Conservation (phyloP, 495 filamentous ascomycete genomes). For the Neurospora africana region DNA sequence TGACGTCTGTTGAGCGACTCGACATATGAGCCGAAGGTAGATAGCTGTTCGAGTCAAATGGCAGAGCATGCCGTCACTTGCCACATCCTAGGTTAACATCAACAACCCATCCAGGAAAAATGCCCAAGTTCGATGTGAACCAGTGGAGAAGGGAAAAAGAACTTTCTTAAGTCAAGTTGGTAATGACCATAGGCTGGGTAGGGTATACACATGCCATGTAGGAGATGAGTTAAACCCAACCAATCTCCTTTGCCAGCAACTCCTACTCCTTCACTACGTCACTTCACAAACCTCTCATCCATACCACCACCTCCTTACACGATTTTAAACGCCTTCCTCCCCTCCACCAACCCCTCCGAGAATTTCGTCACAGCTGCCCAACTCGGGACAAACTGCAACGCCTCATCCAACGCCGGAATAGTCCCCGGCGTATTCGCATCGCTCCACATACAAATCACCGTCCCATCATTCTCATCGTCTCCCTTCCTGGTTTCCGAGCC, state of each 20-base stretch:
- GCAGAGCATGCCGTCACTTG: neutral
- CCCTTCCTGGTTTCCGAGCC: constrained; percentile 11
- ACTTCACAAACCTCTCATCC: neutral
- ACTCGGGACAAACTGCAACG: constrained; percentile 56
- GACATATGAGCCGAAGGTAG: neutral
- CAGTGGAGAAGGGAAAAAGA: neutral
- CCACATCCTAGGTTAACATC: neutral
- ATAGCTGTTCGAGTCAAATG: neutral
- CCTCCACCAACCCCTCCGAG: constrained; percentile 74
- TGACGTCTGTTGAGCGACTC: neutral
- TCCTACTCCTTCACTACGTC: neutral
- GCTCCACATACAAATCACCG: constrained; percentile 76
- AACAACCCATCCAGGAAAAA: neutral
- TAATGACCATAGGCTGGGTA: neutral
- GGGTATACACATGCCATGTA: neutral
- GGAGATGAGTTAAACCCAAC: neutral
- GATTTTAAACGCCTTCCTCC: constrained; percentile 33
- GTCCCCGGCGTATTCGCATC: constrained; percentile 61
- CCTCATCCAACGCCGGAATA: constrained; percentile 84
- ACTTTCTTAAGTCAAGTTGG: neutral
- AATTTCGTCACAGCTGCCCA: constrained; percentile 73
- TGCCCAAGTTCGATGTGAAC: neutral
- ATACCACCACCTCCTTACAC: constrained; percentile 8
- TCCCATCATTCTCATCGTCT: constrained; percentile 46
- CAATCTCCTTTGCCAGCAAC: neutral